Evolutionary conservation across 768 basidiomycete species (phyloP).

Genomic region (Tubosaeta sp.): DNA sequence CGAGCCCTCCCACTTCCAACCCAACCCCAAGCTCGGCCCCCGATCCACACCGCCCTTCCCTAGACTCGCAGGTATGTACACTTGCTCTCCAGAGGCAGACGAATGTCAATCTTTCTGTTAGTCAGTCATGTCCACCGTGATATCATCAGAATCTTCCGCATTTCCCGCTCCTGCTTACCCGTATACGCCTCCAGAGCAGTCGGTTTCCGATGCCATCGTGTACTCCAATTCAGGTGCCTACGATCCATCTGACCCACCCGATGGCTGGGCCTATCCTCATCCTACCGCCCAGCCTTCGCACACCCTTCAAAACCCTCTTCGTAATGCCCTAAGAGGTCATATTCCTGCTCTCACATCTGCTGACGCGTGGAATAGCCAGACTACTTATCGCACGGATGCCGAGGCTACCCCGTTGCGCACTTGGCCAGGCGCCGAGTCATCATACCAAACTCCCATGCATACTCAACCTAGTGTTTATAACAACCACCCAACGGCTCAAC

Average conservation of each 20-base stretch:
- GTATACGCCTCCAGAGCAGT: slow-evolving; percentile 40
- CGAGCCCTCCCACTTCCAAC: slow-evolving; percentile 45
- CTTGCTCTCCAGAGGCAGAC: background rate
- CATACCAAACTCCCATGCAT: slow-evolving; percentile 32
- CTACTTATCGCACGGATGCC: slow-evolving; percentile 26
- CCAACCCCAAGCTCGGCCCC: slow-evolving; percentile 47
- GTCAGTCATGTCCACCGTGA: slow-evolving; percentile 35
- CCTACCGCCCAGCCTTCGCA: slow-evolving; percentile 28
- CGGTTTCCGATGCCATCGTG: slow-evolving; percentile 37
- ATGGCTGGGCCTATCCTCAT: slow-evolving; percentile 53
- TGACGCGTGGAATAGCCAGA: slow-evolving; percentile 23
- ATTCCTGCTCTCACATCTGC: slow-evolving; percentile 13
- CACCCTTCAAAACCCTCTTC: slow-evolving; percentile 46
- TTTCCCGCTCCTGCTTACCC: slow-evolving; percentile 42
- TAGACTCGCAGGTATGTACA: slow-evolving; percentile 42
- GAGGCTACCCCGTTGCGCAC: slow-evolving; percentile 43
- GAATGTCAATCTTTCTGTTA: slow-evolving; percentile 5
- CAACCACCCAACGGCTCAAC: slow-evolving; percentile 30
- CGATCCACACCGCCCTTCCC: slow-evolving; percentile 30
- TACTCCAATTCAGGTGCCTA: slow-evolving; percentile 44
- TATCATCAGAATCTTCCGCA: slow-evolving; percentile 32
- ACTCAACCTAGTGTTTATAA: slow-evolving; percentile 23
- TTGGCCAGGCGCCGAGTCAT: slow-evolving; percentile 42
- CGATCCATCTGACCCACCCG: slow-evolving; percentile 39
- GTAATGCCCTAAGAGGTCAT: slow-evolving; percentile 28